Base-by-base conservation (phyloP, 1,139 yeast genomes). In the Debaryomyces udenii region DNA sequence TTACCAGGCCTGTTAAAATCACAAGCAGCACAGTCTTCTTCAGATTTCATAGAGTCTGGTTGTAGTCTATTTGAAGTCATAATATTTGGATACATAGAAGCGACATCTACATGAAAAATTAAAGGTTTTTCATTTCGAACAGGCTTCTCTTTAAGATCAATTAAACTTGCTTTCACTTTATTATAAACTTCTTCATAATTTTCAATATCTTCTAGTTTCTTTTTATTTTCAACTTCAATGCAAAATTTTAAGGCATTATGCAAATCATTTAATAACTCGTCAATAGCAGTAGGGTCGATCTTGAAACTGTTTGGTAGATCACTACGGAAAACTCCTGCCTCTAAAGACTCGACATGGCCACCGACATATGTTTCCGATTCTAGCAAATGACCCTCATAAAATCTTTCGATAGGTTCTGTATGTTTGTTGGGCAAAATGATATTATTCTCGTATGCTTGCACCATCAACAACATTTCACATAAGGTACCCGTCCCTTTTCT, bases 281-380 rank as follows among this genome's bases (percentile, higher is more conserved):
- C 96, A 34, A 93, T 74, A 1, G 91, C 96, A 0, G 81, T 69
- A 0, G 96, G 81, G 54, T 91, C 97, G 24, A 94, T 72, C 32
- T 75, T 78, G 63, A 94, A 94, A 31, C 85, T 79, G 35, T 77
- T 80, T 3, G 84, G 78, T 32, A 93, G 74, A 59, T 94, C 99
- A 45, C 95, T 86, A 53, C 99, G 72, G 58, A 94, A 94, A 1
- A 94, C 99, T 43, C 99, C 99, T 4, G 99, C 97, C 61, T 94
- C 99, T 42, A 94, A 67, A 2, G 97, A 87, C 64, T 94, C 99
- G 29, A 94, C 99, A 55, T 94, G 99, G 2, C 99, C 99, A 48
- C 99, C 99, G 15, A 94, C 99, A 59, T 94, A 94, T 0, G 99
- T 94, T 64, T 94, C 99, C 1, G 96, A 86, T 56, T 91, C 98